Base-by-base conservation (phyloP, 2,329 filamentous ascomycete genomes). In the Pyrenophora tritici-repentis region DNA sequence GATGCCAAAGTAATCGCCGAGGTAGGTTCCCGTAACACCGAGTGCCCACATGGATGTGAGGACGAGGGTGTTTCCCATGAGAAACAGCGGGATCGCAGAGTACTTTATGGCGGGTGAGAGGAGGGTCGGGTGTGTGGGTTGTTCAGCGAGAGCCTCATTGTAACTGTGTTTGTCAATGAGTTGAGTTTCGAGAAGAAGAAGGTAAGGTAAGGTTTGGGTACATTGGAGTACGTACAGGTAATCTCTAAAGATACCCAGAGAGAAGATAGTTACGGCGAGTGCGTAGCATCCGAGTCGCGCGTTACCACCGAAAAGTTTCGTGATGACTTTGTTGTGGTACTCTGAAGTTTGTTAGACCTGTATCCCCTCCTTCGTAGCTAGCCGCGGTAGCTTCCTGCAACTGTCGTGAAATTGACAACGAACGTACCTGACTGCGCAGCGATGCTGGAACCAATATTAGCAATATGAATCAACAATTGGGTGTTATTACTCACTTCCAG, bases 1-100 rank as follows among this genome's bases (percentile, higher is more conserved):
- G 73, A 97, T 97, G 63, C 94, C 94, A 72, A 97, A 99, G 81
- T 99, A 99, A 79, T 99, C 94, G 64, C 94, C 94, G 31, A 99
- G 81, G 73, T 97, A 99, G 32, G 94, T 99, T 57, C 94, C 94
- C 0, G 91, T 97, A 67, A 99, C 85, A 50, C 94, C 94, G 34
- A 99, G 85, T 29, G 87, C 89, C 86, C 86, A 97, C 77, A 96
- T 97, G 55, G 89, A 94, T 29, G 88, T 87, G 42, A 97, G 66
- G 42, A 99, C 94, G 31, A 99, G 85, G 43, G 88, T 75, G 74
- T 96, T 97, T 51, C 94, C 94, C 32, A 78, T 71, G 22, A 81
- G 81, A 64, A 97, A 83, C 47, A 97, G 83, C 4, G 78, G 82
- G 58, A 87, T 87, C 35, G 89, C 90, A 14, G 87, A 74, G 58